phyloP scores from a whole-genome alignment of 352 stramenopile genomes.

The Pythium aphanidermatum region DNA sequence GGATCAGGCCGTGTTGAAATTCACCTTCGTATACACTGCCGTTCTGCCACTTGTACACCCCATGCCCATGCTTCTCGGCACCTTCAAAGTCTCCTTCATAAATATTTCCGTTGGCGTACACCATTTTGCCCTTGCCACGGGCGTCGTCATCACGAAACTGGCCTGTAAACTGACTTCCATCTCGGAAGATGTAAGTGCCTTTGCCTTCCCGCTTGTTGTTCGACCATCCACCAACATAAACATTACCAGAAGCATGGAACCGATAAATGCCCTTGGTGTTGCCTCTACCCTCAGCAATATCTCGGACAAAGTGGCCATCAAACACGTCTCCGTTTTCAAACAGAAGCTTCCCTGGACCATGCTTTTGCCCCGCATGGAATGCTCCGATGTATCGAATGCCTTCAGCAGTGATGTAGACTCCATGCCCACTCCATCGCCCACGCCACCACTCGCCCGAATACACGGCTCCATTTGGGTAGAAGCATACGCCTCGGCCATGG shows the following conservation, averaged over 20 bases:
- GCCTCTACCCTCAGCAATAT: constrained; percentile 38
- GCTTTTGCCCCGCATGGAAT: constrained; percentile 48
- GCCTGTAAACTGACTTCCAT: constrained; percentile 56
- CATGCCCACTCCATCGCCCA: constrained; percentile 43
- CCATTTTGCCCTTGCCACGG: constrained; percentile 70
- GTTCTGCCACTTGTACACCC: constrained; percentile 64
- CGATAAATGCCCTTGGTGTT: constrained; percentile 55
- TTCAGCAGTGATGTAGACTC: constrained; percentile 61
- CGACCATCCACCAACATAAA: constrained; percentile 61
- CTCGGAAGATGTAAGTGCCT: constrained; percentile 51
- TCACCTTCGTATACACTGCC: constrained; percentile 72
- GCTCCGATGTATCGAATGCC: constrained; percentile 62
- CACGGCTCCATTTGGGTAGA: constrained; percentile 67
- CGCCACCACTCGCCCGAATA: constrained; percentile 71
- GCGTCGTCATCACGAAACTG: constrained; percentile 54
- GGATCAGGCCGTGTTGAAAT: constrained; percentile 63
- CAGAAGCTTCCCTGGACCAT: constrained; percentile 61
- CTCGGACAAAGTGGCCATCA: constrained; percentile 58
- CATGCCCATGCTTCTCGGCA: constrained; percentile 59
- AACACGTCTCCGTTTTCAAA: constrained; percentile 78
- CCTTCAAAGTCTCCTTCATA: constrained; percentile 64
- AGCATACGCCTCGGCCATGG: constrained; percentile 60
- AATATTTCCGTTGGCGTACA: constrained; percentile 80
- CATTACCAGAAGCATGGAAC: constrained; percentile 55
- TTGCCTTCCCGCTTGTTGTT: constrained; percentile 70